A percentile compares a stretch with the other conserved stretches of the same genome.
phyloP scores from a whole-genome alignment of 2,329 filamentous ascomycete genomes.

The Phoma sp. region DNA sequence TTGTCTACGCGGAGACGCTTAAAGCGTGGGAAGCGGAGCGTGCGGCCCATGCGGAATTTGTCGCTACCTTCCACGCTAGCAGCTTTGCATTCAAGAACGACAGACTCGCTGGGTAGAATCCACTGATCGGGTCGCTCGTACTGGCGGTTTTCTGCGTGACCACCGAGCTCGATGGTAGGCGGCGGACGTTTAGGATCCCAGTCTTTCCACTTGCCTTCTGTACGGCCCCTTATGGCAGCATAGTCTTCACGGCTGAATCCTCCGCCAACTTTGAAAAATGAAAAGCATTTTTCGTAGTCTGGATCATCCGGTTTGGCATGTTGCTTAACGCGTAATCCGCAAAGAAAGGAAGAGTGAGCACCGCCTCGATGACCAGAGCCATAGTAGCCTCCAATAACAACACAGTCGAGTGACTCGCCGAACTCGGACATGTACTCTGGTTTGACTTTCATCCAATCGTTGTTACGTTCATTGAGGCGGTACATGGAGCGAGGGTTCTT shows the following conservation, averaged over 20 bases:
- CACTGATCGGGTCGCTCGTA: conserved; percentile 86
- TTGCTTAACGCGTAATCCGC: conserved; percentile 79
- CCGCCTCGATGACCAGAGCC: conserved; percentile 87
- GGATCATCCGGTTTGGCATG: conserved; percentile 64
- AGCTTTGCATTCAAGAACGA: conserved; percentile 90
- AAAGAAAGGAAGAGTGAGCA: conserved; percentile 84
- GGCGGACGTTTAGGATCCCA: conserved; percentile 85
- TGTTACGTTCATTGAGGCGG: conserved; percentile 84
- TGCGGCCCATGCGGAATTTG: conserved; percentile 77
- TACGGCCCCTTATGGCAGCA: conserved; percentile 79
- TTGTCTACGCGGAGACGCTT: conserved; percentile 83
- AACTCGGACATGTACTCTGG: conserved; percentile 98
- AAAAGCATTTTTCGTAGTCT: conserved; percentile 79
- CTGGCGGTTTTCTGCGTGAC: conserved; percentile 69
- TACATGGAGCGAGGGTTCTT: conserved; percentile 94
- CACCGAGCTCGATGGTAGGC: conserved; percentile 80
- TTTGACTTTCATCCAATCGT: conserved; percentile 99
- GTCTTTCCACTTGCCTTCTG: conserved; percentile 88
- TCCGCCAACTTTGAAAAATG: conserved; percentile 98
- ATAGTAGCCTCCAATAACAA: conserved; percentile 92
- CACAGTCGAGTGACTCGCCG: conserved; percentile 88
- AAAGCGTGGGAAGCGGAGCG: conserved; percentile 90
- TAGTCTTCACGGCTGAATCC: conserved; percentile 89
- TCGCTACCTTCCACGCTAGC: conserved; percentile 78
- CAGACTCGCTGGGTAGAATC: conserved; percentile 87